Conservation (phyloP, 192 early-diverging fungal genomes). For the Coemansia aciculifera region DNA sequence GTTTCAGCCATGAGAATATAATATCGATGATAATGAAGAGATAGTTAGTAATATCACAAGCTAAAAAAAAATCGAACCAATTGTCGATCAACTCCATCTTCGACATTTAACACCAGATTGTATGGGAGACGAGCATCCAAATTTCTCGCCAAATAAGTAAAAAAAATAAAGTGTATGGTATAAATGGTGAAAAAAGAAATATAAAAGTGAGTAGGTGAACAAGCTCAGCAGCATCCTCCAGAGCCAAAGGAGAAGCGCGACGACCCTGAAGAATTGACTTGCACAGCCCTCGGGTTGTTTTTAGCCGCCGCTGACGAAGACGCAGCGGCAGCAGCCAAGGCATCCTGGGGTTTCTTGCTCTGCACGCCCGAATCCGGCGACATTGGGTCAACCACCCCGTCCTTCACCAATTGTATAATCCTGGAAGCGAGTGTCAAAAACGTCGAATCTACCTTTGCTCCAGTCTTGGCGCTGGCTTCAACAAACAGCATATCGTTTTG, state of each 20-base stretch:
- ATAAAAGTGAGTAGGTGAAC: not conserved
- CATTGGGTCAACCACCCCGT: conserved; percentile 31
- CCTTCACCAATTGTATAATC: conserved; percentile 29
- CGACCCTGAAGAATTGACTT: not conserved
- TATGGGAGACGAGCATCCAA: not conserved
- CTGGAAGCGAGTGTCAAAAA: conserved; percentile 36
- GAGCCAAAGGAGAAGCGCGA: conserved; percentile 27
- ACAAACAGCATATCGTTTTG: conserved; percentile 60
- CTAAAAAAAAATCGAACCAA: not conserved
- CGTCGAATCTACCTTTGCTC: conserved; percentile 57
- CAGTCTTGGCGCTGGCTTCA: conserved; percentile 67
- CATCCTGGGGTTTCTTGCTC: conserved; percentile 43
- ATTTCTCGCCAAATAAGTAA: not conserved
- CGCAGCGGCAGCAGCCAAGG: conserved; percentile 6
- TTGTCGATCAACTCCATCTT: not conserved
- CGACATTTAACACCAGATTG: not conserved
- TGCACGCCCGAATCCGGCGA: conserved; percentile 53
- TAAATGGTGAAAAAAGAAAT: not conserved
- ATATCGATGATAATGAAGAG: not conserved
- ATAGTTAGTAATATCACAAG: too few species aligned
- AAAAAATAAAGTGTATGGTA: not conserved
- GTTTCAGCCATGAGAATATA: conserved; percentile 12
- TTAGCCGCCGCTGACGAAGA: not conserved
- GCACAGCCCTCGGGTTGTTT: conserved; percentile 8
- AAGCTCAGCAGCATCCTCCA: conserved; percentile 22